Evolutionary conservation across 495 filamentous ascomycete genomes (phyloP).

Genomic region (Aspergillus panamensis): DNA sequence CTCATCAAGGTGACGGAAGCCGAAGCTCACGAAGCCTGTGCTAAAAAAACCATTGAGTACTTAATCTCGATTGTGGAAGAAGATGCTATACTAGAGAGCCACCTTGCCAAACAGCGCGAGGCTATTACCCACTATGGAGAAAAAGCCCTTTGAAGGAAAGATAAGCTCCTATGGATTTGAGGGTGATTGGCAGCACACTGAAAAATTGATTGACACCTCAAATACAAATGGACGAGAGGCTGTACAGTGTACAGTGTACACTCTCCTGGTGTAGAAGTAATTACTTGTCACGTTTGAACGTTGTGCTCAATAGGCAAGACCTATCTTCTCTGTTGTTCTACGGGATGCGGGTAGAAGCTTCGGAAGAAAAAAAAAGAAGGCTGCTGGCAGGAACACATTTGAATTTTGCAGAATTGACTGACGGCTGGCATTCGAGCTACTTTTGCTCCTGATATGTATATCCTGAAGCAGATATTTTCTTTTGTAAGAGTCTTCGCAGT

Average conservation of each 20-base stretch:
- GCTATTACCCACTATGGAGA: conserved; percentile 2
- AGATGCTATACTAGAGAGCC: conserved; percentile 20
- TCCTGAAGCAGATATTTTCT: not conserved
- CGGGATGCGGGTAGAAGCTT: not conserved
- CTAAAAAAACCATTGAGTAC: conserved; percentile 25
- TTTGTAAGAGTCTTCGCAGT: not conserved
- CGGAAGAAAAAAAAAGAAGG: not conserved
- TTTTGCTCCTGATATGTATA: conserved; percentile 1
- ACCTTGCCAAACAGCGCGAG: not conserved
- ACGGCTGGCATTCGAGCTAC: not conserved
- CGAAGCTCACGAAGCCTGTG: conserved; percentile 23
- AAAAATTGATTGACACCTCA: too few relatives aligned
- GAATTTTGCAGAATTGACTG: conserved; percentile 2
- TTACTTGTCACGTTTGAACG: too few relatives aligned
- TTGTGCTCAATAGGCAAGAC: too few relatives aligned
- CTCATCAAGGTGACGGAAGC: conserved; percentile 1
- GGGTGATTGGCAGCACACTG: too few relatives aligned
- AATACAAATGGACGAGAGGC: too few relatives aligned
- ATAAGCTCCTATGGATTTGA: not conserved
- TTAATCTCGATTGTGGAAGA: conserved; percentile 31
- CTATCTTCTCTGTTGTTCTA: not conserved
- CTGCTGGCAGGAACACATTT: not conserved
- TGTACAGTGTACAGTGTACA: too few relatives aligned
- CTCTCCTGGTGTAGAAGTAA: too few relatives aligned
- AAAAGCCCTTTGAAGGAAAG: not conserved